Evolutionary conservation across 441 rosid species (phyloP), one percentile per base, ranked within the genome.

Genomic region (Aquilaria agallochum): DNA sequence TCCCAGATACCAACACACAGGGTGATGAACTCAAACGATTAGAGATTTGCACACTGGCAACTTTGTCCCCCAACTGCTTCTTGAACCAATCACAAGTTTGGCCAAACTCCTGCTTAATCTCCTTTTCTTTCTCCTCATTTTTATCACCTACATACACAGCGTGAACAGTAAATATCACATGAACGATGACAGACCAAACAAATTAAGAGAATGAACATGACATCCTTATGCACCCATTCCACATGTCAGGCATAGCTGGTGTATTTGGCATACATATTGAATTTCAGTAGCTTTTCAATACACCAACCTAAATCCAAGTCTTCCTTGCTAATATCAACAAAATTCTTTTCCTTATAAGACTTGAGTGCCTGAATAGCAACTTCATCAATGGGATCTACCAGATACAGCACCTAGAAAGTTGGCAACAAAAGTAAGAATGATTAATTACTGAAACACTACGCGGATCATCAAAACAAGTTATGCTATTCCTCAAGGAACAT

Each of bases 11-110:
- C 74, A 94, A 90, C 62, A 94, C 97, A 76, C 98, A 90, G 9
- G 98, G 98, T 0, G 98, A 94, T 64, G 97, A 85, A 72, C 96
- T 88, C 69, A 90, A 80, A 50, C 97, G 87, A 71, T 74, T 90
- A 15, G 98, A 88, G 65, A 94, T 84, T 58, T 90, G 97, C 67
- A 94, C 98, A 63, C 72, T 81, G 55, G 98, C 98, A 50, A 94
- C 93, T 66, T 83, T 94, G 63, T 89, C 95, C 5, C 93, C 98
- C 75, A 94, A 68, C 6, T 68, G 84, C 73, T 84, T 94, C 80
- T 88, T 94, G 56, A 94, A 90, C 98, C 98, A 94, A 50, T 94
- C 97, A 72, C 97, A 90, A 47, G 97, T 94, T 75, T 77, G 82
- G 64, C 88, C 92, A 78, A 85, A 90, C 76, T 87, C 98, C 70